Evolutionary conservation across 805 yeast species (phyloP), one percentile per base, ranked within the genome.

Genomic region (Kluyveromyces nonfermentans): DNA sequence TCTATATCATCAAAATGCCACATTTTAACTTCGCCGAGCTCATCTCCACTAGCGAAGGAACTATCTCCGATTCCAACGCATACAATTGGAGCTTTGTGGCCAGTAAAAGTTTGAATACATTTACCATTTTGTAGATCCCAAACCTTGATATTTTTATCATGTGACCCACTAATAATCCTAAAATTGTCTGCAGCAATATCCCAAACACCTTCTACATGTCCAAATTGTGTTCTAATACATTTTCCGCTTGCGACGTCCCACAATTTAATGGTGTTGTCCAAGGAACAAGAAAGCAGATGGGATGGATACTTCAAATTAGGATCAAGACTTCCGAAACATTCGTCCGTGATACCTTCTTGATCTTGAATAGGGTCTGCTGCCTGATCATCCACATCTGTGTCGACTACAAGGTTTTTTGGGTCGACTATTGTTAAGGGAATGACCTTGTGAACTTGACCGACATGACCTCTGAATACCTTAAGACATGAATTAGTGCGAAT

Each of bases 191-290:
- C 95, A 15, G 93, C 87, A 44, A 93, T 83, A 35, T 90, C 87
- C 97, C 97, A 90, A 16, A 93, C 96, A 18, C 98, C 98, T 64
- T 93, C 97, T 43, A 90, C 87, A 60, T 93, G 98, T 2, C 98
- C 98, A 68, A 90, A 93, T 63, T 93, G 90, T 0, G 98, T 93
- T 46, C 96, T 73, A 9, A 88, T 77, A 58, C 97, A 90, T 61
- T 79, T 77, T 3, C 97, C 96, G 1, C 93, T 78, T 49, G 71
- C 71, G 25, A 88, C 82, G 53, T 87, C 94, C 97, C 97, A 89
- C 39, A 90, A 63, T 60, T 89, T 87, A 62, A 89, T 87, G 6
- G 97, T 89, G 63, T 88, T 88, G 63, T 89, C 97, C 47, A 90
- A 68, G 1, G 96, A 86, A 14, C 94, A 87, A 0, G 96, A 82